Evolutionary conservation across 108 stramenopile genomes (phyloP).

Genomic region (Cylindrotheca fusiformis): DNA sequence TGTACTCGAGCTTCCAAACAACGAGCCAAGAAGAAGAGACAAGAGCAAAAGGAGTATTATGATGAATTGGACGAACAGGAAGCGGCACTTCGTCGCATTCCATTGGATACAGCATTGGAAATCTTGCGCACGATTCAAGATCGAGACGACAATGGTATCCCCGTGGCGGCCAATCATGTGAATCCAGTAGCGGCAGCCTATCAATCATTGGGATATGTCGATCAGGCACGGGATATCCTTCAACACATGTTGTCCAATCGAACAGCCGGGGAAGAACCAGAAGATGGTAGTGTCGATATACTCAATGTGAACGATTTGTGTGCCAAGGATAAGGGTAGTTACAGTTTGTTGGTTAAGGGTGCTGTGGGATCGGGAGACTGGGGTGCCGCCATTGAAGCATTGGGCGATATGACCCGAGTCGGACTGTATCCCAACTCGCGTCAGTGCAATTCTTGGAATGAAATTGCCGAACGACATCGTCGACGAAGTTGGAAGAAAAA

Average conservation of each 20-base stretch:
- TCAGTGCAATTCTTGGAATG: slow-evolving; percentile 69
- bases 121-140: slow-evolving; percentile 41
- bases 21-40: slow-evolving; percentile 3
- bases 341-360: slow-evolving; percentile 68
- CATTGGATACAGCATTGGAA: slow-evolving; percentile 54
- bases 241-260: slow-evolving; percentile 55
- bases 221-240: slow-evolving; percentile 46
- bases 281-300: slow-evolving; percentile 37
- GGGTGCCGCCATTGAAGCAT: slow-evolving; percentile 56
- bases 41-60: not conserved
- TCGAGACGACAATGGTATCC: slow-evolving; percentile 46
- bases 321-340: slow-evolving; percentile 73
- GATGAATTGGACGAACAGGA: slow-evolving; percentile 17
- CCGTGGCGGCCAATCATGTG: slow-evolving; percentile 49
- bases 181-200: slow-evolving; percentile 73
- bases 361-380: slow-evolving; percentile 67
- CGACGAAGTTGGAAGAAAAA: slow-evolving; percentile 70
- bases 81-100: slow-evolving; percentile 40
- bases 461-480: slow-evolving; percentile 56
- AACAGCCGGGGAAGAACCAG: slow-evolving; percentile 41
- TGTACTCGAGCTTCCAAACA: slow-evolving; percentile 48
- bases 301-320: slow-evolving; percentile 51
- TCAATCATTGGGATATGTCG: slow-evolving; percentile 42
- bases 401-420: slow-evolving; percentile 66
- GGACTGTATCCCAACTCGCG: slow-evolving; percentile 70